These are phyloP conservation scores for Brassica balearica DNA, from an alignment of 441 rosid species.

Conservation along the genomic window DNA sequence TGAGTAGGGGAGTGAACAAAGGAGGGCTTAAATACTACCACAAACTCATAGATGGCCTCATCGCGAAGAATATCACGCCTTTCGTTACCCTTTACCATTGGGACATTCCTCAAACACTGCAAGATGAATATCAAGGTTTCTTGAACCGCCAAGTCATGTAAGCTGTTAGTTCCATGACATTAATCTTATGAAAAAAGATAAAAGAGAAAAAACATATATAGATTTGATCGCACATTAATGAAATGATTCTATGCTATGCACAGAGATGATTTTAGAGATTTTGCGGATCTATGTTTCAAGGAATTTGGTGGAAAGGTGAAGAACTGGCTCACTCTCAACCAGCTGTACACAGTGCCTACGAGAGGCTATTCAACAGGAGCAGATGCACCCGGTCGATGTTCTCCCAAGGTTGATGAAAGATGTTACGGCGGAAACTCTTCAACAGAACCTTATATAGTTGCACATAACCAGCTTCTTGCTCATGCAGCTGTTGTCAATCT, in stretches of 20 bases:
- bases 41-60: neutral
- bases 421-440: neutral
- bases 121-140: neutral
- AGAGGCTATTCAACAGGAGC: neutral
- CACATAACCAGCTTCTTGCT: no score
- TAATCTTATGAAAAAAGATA: neutral
- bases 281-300: neutral
- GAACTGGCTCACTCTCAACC: neutral
- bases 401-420: neutral
- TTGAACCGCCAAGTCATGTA: neutral
- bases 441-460: no score
- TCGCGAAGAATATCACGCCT: neutral
- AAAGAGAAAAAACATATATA: neutral
- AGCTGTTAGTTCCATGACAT: neutral
- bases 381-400: no score
- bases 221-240: neutral
- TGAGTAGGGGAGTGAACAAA: slow-evolving; percentile 5
- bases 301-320: neutral
- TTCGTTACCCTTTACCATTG: neutral
- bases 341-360: slow-evolving; percentile 1
- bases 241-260: neutral
- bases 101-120: slow-evolving; percentile 3
- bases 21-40: neutral
- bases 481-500: no score
- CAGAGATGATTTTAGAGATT: neutral